Conservation (phyloP, 805 yeast genomes). For the Candida methanosorbosa region DNA sequence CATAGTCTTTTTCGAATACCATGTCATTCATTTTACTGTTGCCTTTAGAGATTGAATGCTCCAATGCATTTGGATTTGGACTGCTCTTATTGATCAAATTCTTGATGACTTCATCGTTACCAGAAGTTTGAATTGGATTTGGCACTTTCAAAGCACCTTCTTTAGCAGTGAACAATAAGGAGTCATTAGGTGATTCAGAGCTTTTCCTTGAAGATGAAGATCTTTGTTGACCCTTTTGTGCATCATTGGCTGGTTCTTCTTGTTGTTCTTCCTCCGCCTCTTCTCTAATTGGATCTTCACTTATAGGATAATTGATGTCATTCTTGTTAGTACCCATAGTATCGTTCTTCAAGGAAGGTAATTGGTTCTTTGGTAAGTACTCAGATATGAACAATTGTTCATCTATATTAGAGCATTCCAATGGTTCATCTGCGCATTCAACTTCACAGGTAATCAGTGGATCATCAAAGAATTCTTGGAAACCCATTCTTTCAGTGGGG, state of each 20-base stretch:
- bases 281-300: conserved; percentile 9
- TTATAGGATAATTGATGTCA: conserved; percentile 2
- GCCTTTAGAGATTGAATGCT: conserved; percentile 1
- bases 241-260: neutral
- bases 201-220: neutral
- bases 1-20: conserved; percentile 75
- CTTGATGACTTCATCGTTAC: conserved; percentile 36
- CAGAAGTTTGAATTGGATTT: conserved; percentile 12
- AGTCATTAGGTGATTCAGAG: conserved; percentile 1
- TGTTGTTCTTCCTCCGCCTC: neutral
- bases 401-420: conserved; percentile 60
- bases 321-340: neutral
- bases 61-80: conserved; percentile 24
- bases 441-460: conserved; percentile 53
- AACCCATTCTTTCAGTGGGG: conserved; percentile 83
- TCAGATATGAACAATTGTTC: conserved; percentile 82
- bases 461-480: conserved; percentile 77
- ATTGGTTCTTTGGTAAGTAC: conserved; percentile 32
- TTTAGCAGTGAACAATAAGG: neutral
- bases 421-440: conserved; percentile 44
- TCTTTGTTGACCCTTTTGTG: neutral
- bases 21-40: conserved; percentile 26
- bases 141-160: conserved; percentile 6
- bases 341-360: conserved; percentile 3
- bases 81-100: conserved; percentile 32